Base-by-base conservation (phyloP, 345 rosid species). In the Anacardium occidentale region DNA sequence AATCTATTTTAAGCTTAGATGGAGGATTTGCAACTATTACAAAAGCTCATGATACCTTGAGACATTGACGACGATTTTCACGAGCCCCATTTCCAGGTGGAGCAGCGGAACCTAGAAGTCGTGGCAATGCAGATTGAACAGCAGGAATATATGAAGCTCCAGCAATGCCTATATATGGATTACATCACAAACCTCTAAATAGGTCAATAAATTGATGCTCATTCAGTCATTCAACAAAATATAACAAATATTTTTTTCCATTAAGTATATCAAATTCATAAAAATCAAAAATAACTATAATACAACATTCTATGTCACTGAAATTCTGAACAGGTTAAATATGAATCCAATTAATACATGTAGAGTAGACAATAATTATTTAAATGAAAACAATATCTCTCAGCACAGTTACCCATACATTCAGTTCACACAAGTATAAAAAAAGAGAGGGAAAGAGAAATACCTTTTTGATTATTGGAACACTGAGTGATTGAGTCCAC, bases 11-110 rank as follows among this genome's bases (percentile, higher is more conserved):
- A 57, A 52, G 17, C 22, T 71, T 9, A 72, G 20, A 72, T 67
- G 45, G 61, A 74, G 54, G 32, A 22, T 24, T 45, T 62, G 66
- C 40, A 42, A 48, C 32, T 68, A 2, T 57, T n/a, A 29, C 24
- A 75, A 24, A 64, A 47, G 62, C 29, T 34, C 73, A 60, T 64
- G 76, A 55, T 70, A 90, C 99, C 96, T 95, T 95, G 54, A 88
- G 94, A 85, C 99, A 95, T 71, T 92, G 96, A 69, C 91, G 98
- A 37, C 98, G 97, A 77, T 95, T 95, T 82, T 95, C 98, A 70
- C 93, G 94, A 71, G 96, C 91, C 79, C 89, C 82, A 56, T 82
- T 71, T 58, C 99, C 99, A 54, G 90, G 73, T 71, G 99, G 97
- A 69, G 91, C 98, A 83, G 98, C 96, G 73, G 94, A 97, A 82